phyloP scores from a whole-genome alignment of 176 grass and related monocot genomes.

The Dactylis glomerata region DNA sequence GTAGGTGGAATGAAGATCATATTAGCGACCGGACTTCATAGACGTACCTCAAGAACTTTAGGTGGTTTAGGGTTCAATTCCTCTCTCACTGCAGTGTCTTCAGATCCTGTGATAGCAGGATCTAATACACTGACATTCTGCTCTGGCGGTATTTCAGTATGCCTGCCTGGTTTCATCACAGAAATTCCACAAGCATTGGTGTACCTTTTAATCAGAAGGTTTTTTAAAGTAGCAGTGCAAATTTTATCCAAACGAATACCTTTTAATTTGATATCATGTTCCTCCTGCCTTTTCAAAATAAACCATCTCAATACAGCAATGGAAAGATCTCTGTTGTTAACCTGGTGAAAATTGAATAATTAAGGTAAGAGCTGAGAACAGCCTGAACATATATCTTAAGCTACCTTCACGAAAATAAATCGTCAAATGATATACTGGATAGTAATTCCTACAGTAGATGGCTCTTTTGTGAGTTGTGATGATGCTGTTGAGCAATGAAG shows the following conservation, averaged over 20 bases:
- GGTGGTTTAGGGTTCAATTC: conserved; percentile 27
- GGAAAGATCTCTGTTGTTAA: conserved; percentile 56
- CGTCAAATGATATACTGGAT: background rate
- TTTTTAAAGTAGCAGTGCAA: background rate
- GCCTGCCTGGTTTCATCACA: conserved; percentile 1
- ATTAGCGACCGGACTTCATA: background rate
- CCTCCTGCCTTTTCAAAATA: conserved; percentile 38
- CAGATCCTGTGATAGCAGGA: background rate
- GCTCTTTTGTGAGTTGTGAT: background rate
- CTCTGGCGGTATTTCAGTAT: conserved; percentile 20
- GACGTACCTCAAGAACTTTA: conserved; percentile 53
- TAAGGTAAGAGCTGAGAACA: background rate
- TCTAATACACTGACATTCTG: background rate
- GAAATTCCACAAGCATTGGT: background rate
- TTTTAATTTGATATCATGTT: conserved; percentile 25
- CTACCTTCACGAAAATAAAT: background rate
- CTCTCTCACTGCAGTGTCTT: background rate
- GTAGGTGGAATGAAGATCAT: background rate
- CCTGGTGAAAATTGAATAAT: conserved; percentile 20
- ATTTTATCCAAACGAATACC: background rate
- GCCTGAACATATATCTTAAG: background rate
- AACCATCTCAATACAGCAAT: conserved; percentile 49
- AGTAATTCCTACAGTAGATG: background rate
- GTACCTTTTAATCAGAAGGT: background rate
- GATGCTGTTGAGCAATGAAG: background rate